A percentile compares a stretch with the other conserved stretches of the same genome.
These are phyloP conservation scores for Carex arenaria DNA, from an alignment of 202 grass and related monocot genomes.

Conservation along the genomic window DNA sequence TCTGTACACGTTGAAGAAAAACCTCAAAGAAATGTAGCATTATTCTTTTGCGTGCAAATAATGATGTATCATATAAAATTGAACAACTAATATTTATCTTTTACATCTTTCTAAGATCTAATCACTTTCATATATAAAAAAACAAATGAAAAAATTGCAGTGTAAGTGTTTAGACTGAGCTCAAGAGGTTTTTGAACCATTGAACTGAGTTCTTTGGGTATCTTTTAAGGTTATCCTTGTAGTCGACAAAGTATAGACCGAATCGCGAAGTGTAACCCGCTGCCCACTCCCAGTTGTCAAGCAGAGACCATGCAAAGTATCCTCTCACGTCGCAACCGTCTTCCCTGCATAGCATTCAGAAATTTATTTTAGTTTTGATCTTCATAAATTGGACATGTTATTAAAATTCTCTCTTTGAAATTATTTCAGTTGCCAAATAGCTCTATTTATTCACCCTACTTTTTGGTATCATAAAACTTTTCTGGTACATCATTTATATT, in stretches of 20 bases:
- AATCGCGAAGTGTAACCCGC: slow-evolving; percentile 83
- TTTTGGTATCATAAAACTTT: not conserved
- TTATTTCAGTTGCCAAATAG: not conserved
- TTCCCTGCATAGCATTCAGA: slow-evolving; percentile 38
- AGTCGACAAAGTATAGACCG: slow-evolving; percentile 86
- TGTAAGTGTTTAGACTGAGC: slow-evolving; percentile 4
- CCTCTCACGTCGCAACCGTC: slow-evolving; percentile 83
- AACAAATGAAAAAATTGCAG: not conserved
- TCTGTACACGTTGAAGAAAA: not conserved
- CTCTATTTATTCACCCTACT: not conserved
- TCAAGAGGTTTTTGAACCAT: slow-evolving; percentile 81
- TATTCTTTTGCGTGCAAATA: not conserved
- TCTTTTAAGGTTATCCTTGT: slow-evolving; percentile 72
- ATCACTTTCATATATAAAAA: not conserved
- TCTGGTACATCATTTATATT: not conserved
- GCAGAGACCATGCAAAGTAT: slow-evolving; percentile 94
- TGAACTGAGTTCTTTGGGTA: slow-evolving; percentile 92
- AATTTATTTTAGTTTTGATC: not conserved
- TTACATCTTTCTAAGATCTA: not conserved
- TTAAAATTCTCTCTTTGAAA: not conserved
- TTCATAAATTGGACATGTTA: not conserved
- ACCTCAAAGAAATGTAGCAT: not conserved
- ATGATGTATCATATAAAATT: not conserved
- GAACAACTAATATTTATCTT: not conserved
- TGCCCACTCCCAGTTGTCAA: slow-evolving; percentile 99